Evolutionary conservation across 108 stramenopile genomes (phyloP), one percentile per base, ranked within the genome.

Genomic region (Pseudonitzschia multiseries): DNA sequence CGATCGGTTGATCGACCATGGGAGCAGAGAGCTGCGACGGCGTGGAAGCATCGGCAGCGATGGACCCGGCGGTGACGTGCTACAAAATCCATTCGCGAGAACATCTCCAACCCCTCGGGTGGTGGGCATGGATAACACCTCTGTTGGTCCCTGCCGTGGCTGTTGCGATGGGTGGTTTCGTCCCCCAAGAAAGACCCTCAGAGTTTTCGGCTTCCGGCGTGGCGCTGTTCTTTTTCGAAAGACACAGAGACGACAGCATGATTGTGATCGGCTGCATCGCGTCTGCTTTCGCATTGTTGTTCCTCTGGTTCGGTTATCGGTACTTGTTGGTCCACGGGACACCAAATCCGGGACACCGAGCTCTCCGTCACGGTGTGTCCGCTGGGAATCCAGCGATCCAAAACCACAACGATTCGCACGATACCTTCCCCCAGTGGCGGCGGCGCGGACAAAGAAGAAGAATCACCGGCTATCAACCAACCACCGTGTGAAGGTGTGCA

Each of bases 301-400:
- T 36, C 6, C 36, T 36, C 36, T 14, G 14, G 46, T 48, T 8
- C 12, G 14, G 46, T 18, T 48, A 10, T 3, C 17, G 13, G 4
- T 48, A 1, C 1, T 18, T 48, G n/a, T 18, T 48, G 14, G 4
- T 5, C 9, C 46, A 14, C 46, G 46, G 18, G 46, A 48, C 46
- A 18, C 46, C 46, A 14, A 48, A 65, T 28, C 22, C 52, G 61
- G 57, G 26, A 65, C 26, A 51, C 42, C 5, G 69, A 78, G 48
- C 42, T 72, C 12, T 50, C 22, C 20, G 43, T 78, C 14, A 48
- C 33, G 13, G 67, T 78, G 21, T 36, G 63, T 26, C 77, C 77
- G 20, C 61, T 78, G 42, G 77, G 77, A 46, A 65, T 78, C 22
- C 77, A 78, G 50, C 61, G 65, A 41, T 70, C 64, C 29, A 56